These are phyloP conservation scores for Lachancea dasiensis DNA, from an alignment of 805 yeast genomes.

Conservation along the genomic window DNA sequence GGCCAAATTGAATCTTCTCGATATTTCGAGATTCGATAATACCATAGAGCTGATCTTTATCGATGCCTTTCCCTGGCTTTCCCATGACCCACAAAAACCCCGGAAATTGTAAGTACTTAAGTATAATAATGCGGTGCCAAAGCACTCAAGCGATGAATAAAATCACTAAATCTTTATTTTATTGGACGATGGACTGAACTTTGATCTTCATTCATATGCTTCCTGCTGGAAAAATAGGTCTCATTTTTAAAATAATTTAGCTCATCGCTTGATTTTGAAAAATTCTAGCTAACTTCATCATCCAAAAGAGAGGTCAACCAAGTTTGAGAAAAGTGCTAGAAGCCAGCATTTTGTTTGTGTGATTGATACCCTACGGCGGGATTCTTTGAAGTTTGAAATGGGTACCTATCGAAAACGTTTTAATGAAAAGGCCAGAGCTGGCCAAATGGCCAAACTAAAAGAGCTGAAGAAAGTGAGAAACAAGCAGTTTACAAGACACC, in stretches of 20 bases:
- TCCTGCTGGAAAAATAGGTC: too few species aligned
- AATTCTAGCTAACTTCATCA: background rate
- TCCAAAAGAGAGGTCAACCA: background rate
- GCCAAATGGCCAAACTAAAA: slow-evolving; percentile 75
- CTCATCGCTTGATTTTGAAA: background rate
- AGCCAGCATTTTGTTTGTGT: too few species aligned
- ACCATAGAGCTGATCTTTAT: slow-evolving; percentile 48
- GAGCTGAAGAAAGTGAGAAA: slow-evolving; percentile 62
- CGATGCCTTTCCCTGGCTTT: slow-evolving; percentile 9
- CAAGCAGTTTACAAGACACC: slow-evolving; percentile 54
- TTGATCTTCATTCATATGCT: too few species aligned
- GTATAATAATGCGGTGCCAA: background rate
- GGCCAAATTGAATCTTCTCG: slow-evolving; percentile 57
- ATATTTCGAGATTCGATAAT: slow-evolving; percentile 59
- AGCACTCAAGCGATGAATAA: too few species aligned
- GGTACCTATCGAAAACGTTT: slow-evolving; percentile 76
- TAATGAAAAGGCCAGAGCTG: slow-evolving; percentile 81
- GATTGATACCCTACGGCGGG: too few species aligned
- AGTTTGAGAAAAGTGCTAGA: background rate
- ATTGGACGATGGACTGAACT: too few species aligned
- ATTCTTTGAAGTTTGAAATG: slow-evolving; percentile 43
- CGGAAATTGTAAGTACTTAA: background rate
- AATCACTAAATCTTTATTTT: too few species aligned
- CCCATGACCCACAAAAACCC: background rate
- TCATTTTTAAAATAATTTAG: background rate